These are phyloP conservation scores for Chlorella vulgaris DNA, from an alignment of 139 green algal genomes.

Conservation along the genomic window DNA sequence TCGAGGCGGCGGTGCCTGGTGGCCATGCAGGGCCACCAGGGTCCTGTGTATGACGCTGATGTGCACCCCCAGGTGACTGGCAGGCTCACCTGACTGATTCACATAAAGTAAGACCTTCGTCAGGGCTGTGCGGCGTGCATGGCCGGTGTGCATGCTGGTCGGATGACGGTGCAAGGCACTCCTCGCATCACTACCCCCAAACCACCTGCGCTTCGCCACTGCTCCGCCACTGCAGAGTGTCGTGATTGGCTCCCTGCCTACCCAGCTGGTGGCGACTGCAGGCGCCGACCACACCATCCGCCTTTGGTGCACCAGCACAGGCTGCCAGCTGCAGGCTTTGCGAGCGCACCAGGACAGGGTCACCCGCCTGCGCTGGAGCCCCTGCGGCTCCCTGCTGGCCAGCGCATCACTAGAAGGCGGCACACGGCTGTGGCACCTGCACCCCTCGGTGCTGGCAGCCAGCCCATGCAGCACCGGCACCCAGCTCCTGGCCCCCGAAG, in stretches of 20 bases:
- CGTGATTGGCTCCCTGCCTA: neutral
- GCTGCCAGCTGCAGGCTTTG: conserved; percentile 16
- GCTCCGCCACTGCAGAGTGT: conserved; percentile 1
- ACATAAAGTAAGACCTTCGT: no score
- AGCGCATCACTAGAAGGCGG: conserved; percentile 20
- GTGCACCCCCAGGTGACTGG: neutral
- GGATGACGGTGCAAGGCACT: no score
- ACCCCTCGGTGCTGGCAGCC: neutral
- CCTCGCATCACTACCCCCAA: no score
- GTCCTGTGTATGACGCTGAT: conserved; percentile 14
- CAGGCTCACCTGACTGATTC: no score
- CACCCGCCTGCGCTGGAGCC: conserved; percentile 9
- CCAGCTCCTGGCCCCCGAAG: neutral
- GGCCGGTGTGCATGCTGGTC: no score
- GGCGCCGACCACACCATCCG: conserved; percentile 4
- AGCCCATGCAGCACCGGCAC: neutral
- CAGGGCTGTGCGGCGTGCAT: no score
- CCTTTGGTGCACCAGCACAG: conserved; percentile 8
- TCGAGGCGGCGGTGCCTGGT: neutral
- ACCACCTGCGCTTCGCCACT: neutral
- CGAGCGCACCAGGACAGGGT: neutral
- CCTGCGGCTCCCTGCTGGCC: conserved; percentile 2
- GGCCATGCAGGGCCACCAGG: neutral
- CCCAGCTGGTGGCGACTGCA: conserved; percentile 12
- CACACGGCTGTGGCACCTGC: conserved; percentile 3